Conservation (phyloP, 2,329 filamentous ascomycete species). For the Capronia epimyces region DNA sequence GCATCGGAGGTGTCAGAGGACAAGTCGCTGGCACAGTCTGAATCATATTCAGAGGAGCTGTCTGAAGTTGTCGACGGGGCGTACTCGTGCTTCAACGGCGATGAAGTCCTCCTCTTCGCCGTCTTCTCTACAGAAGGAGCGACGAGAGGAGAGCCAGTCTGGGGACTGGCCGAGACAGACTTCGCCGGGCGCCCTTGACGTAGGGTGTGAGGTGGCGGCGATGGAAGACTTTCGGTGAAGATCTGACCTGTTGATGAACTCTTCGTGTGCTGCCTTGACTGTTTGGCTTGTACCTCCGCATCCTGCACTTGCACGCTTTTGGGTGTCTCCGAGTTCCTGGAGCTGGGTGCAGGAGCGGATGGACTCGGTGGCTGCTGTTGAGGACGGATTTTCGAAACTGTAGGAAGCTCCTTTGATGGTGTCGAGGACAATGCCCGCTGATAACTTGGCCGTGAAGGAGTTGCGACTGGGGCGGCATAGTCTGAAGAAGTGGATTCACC, state of each 20-base stretch:
- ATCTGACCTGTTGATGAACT: slow-evolving; percentile 10
- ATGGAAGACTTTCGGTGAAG: slow-evolving; percentile 21
- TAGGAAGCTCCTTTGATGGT: slow-evolving; percentile 43
- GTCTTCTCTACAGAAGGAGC: slow-evolving; percentile 41
- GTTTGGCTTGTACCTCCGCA: slow-evolving; percentile 2
- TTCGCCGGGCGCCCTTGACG: slow-evolving; percentile 9
- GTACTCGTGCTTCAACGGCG: slow-evolving; percentile 94
- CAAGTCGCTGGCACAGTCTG: slow-evolving; percentile 45
- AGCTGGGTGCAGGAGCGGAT: not conserved
- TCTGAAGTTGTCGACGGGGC: slow-evolving; percentile 72
- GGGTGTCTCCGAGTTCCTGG: not conserved
- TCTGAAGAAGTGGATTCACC: not conserved
- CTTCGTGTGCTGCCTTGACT: slow-evolving; percentile 6
- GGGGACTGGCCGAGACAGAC: not conserved
- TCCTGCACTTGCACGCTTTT: not conserved
- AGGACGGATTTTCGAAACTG: slow-evolving; percentile 41
- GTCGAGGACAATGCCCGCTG: slow-evolving; percentile 42
- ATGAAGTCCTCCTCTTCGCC: slow-evolving; percentile 69
- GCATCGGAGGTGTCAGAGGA: slow-evolving; percentile 52
- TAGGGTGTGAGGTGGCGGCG: slow-evolving; percentile 8
- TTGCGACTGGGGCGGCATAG: not conserved
- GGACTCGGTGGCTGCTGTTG: slow-evolving; percentile 11
- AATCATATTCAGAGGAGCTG: slow-evolving; percentile 53
- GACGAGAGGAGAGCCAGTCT: slow-evolving; percentile 24
- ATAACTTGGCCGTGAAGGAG: slow-evolving; percentile 30